Conservation (phyloP, 805 yeast genomes). For the Wickerhamiella cacticola region DNA sequence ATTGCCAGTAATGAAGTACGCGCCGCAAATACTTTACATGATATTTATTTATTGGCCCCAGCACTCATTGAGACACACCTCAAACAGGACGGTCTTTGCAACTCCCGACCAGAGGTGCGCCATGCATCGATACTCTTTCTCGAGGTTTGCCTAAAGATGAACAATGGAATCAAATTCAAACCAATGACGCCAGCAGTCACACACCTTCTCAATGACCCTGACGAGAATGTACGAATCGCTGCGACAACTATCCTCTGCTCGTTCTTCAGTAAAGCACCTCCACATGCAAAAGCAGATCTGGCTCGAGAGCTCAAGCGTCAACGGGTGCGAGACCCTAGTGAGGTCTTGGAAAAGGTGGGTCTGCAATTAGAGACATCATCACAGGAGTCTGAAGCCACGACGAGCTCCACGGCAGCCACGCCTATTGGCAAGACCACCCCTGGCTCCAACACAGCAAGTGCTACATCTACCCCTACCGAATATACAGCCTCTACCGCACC, state of each 20-base stretch:
- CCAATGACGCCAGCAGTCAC: conserved; percentile 29
- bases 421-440: neutral
- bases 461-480: conserved; percentile 7
- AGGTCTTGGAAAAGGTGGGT: neutral
- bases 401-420: too few relatives aligned
- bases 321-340: conserved; percentile 7
- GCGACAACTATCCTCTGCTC: conserved; percentile 27
- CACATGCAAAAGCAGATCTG: conserved; percentile 37
- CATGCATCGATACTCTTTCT: conserved; percentile 22
- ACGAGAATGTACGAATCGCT: conserved; percentile 20
- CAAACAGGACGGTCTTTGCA: conserved; percentile 26
- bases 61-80: conserved; percentile 27
- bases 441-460: neutral
- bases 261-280: conserved; percentile 32
- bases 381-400: too few relatives aligned
- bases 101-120: conserved; percentile 21
- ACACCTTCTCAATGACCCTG: conserved; percentile 23
- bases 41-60: conserved; percentile 32
- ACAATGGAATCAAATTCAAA: conserved; percentile 22
- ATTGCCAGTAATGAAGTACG: conserved; percentile 4
- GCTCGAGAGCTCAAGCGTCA: conserved; percentile 32
- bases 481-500: conserved; percentile 7
- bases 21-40: conserved; percentile 24
- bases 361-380: too few relatives aligned
- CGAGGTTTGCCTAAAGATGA: conserved; percentile 21